phyloP scores from a whole-genome alignment of 371 early-diverging fungal genomes.

The Rhizomucor pusillus region DNA sequence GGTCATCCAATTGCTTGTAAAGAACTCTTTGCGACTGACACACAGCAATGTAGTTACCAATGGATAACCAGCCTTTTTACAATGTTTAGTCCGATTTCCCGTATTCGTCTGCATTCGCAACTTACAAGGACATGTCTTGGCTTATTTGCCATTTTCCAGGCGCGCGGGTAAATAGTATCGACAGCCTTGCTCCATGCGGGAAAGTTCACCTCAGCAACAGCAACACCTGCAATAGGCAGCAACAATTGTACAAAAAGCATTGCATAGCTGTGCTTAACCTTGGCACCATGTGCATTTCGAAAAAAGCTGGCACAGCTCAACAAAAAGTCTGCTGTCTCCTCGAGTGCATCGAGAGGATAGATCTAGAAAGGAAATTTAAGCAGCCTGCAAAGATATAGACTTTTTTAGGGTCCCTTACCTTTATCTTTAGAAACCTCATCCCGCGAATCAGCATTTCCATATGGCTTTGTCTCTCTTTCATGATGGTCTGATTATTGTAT shows the following conservation, averaged over 20 bases:
- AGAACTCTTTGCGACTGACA: slow-evolving; percentile 87
- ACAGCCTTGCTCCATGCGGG: slow-evolving; percentile 91
- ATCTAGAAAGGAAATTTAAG: slow-evolving; percentile 42
- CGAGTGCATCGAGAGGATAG: slow-evolving; percentile 89
- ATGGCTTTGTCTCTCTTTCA: slow-evolving; percentile 72
- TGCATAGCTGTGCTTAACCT: slow-evolving; percentile 90
- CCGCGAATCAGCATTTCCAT: slow-evolving; percentile 85
- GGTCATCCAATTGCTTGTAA: slow-evolving; percentile 73
- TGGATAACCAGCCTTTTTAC: slow-evolving; percentile 74
- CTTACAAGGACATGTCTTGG: slow-evolving; percentile 69
- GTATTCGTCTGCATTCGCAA: neutral
- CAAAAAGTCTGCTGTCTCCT: slow-evolving; percentile 92
- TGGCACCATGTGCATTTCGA: slow-evolving; percentile 73
- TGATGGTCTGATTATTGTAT: slow-evolving; percentile 52
- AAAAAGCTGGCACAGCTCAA: slow-evolving; percentile 86
- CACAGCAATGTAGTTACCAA: slow-evolving; percentile 86
- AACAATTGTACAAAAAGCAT: slow-evolving; percentile 86
- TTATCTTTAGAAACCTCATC: slow-evolving; percentile 88
- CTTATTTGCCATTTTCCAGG: slow-evolving; percentile 85
- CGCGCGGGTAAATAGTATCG: slow-evolving; percentile 88
- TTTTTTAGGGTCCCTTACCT: slow-evolving; percentile 47
- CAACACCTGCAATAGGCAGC: slow-evolving; percentile 88
- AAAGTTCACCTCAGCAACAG: slow-evolving; percentile 92
- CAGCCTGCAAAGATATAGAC: neutral
- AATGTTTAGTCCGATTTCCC: neutral